These are phyloP conservation scores for Trypanosoma lewisi DNA, from an alignment of 208 protist genomes.

Conservation along the genomic window DNA sequence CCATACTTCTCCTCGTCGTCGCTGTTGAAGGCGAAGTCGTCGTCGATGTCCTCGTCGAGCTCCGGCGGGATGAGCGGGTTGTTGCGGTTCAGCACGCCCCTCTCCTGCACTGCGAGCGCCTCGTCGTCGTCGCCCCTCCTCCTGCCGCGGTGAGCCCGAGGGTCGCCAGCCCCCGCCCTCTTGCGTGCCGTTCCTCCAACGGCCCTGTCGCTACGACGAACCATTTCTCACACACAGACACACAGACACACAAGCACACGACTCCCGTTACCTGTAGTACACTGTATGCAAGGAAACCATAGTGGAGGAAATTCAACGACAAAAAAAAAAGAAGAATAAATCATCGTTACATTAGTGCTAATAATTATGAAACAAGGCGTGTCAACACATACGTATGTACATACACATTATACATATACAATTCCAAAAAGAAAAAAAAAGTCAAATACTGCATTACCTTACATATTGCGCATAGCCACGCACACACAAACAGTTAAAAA, in stretches of 20 bases:
- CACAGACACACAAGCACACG: background rate
- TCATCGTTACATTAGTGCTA: too few species aligned
- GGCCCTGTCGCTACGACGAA: conserved; percentile 17
- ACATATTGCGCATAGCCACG: too few species aligned
- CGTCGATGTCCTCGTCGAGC: conserved; percentile 89
- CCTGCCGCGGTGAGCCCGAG: background rate
- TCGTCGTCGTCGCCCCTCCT: conserved; percentile 10
- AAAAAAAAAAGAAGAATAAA: too few species aligned
- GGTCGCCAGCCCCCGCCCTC: background rate
- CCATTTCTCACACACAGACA: conserved; percentile 7
- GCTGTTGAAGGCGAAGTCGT: conserved; percentile 90
- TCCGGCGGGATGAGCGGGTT: conserved; percentile 85
- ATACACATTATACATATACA: too few species aligned
- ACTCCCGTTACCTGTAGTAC: background rate
- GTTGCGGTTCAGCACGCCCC: conserved; percentile 65
- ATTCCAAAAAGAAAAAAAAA: too few species aligned
- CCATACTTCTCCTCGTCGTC: conserved; percentile 89
- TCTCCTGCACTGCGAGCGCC: conserved; percentile 42
- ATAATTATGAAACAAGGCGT: too few species aligned
- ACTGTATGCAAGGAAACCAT: background rate
- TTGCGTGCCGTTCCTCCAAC: conserved; percentile 3
- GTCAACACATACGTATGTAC: too few species aligned
- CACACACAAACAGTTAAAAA: too few species aligned
- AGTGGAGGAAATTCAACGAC: too few species aligned
- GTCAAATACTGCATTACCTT: too few species aligned